Base-by-base conservation (phyloP, 257 asterid species). In the Paulownia fortunei region DNA sequence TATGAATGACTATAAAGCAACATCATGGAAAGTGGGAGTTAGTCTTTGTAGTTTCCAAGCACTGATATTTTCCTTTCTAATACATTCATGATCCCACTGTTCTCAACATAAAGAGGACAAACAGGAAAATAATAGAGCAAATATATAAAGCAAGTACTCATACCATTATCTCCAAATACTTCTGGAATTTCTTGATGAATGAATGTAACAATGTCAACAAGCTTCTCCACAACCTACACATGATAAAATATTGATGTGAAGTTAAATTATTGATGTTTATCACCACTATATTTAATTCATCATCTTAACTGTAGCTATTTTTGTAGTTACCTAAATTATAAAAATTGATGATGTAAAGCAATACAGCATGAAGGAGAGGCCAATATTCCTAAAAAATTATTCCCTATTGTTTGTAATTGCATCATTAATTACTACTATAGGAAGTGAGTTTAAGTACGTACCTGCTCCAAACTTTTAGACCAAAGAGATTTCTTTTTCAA, bases 391-490 rank as follows among this genome's bases (percentile, higher is more conserved):
- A 46, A 68, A 36, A 80, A 52, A 8, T 8, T 1, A 6, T n/a
- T 47, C 52, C 19, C 42, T 26, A 34, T 1, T 11, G 30, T 39
- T 46, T 34, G 47, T 63, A 12, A 16, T 77, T 16, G 6, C 24
- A 12, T 44, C 44, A 39, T 37, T 15, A 12, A 30, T 9, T 52
- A 54, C 47, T 62, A 73, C 1, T 5, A 72, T 15, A 66, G 52
- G 64, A 67, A 65, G 74, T 21, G 30, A 65, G 71, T 56, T 70
- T 67, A 74, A 56, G 74, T 19, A 76, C 55, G 70, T 89, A 96
- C 99, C 99, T 96, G 98, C 82, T 91, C 99, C 92, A 90, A 84
- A 77, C 88, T 86, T 86, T 94, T 96, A 39, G 98, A 86, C 99
- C 99, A 96, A 79, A 96, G 97, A 72, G 97, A 96, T 87, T 94